A percentile compares a stretch with the other conserved stretches of the same genome.
Conservation (phyloP, 768 basidiomycete genomes). For the Lactifluus echinatus region DNA sequence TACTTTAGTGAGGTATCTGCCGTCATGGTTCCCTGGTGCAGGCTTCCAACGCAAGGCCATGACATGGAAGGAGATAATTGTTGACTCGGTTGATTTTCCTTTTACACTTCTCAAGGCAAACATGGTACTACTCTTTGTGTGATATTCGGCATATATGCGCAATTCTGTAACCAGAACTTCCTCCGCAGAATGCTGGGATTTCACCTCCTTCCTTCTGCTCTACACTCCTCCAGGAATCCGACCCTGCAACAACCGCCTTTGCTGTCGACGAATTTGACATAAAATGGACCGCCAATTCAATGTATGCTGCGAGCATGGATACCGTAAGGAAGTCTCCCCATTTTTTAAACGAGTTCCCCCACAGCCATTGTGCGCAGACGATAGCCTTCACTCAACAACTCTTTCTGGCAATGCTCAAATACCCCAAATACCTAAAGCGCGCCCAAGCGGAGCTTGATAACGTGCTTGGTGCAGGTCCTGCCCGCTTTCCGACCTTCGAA, state of each 20-base stretch:
- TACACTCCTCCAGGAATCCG: slow-evolving; percentile 46
- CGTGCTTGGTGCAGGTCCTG: slow-evolving; percentile 39
- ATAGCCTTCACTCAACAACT: slow-evolving; percentile 50
- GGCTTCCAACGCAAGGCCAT: slow-evolving; percentile 54
- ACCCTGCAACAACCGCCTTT: slow-evolving; percentile 22
- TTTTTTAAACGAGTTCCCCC: neutral
- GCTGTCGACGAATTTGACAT: slow-evolving; percentile 51
- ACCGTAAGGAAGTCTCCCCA: slow-evolving; percentile 36
- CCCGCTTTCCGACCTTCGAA: slow-evolving; percentile 47
- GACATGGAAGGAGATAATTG: slow-evolving; percentile 54
- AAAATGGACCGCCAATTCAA: slow-evolving; percentile 78
- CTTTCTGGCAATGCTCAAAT: slow-evolving; percentile 54
- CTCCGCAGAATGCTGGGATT: slow-evolving; percentile 29
- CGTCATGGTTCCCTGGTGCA: slow-evolving; percentile 59
- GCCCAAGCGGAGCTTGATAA: slow-evolving; percentile 61
- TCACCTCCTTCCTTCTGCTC: slow-evolving; percentile 36
- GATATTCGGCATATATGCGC: slow-evolving; percentile 34
- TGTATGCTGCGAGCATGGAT: slow-evolving; percentile 60
- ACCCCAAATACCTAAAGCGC: slow-evolving; percentile 43
- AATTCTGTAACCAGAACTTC: slow-evolving; percentile 24
- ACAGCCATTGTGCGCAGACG: slow-evolving; percentile 31
- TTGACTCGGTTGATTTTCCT: slow-evolving; percentile 55
- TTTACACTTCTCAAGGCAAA: slow-evolving; percentile 49
- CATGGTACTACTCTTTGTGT: slow-evolving; percentile 38
- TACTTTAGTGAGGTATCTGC: slow-evolving; percentile 42